A percentile compares a stretch with the other conserved stretches of the same genome.
Conservation (phyloP, 208 protist genomes). For the Herpetomonas samuelpessoai region DNA sequence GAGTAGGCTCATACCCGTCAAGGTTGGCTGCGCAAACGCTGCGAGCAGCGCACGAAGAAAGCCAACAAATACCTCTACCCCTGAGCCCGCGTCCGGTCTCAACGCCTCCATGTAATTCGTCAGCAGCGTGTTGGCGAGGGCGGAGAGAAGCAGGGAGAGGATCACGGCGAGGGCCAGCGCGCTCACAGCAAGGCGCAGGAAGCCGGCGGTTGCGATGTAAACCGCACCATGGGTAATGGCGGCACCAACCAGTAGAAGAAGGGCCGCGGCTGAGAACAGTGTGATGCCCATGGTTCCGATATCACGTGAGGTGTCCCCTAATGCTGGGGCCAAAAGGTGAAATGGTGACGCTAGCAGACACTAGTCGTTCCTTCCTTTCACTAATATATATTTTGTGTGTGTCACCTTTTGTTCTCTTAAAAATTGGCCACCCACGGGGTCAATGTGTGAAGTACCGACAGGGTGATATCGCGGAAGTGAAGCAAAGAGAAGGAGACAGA, state of each 20-base stretch:
- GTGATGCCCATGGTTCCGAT: neutral
- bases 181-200: constrained; percentile 35
- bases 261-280: constrained; percentile 11
- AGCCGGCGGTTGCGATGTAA: constrained; percentile 37
- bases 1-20: constrained; percentile 52
- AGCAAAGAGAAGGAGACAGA: no score
- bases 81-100: neutral
- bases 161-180: constrained; percentile 37
- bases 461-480: no score
- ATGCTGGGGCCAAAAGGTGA: no score
- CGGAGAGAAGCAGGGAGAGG: constrained; percentile 42
- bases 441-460: no score
- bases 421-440: no score
- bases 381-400: no score
- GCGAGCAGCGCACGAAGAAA: constrained; percentile 42
- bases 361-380: no score
- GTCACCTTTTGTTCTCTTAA: neutral
- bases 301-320: no score
- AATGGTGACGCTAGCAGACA: no score
- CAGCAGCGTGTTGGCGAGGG: constrained; percentile 26
- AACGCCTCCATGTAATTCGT: constrained; percentile 2
- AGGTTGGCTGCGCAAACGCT: constrained; percentile 58
- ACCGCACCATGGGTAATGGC: constrained; percentile 31
- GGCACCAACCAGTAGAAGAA: constrained; percentile 20
- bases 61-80: constrained; percentile 4